Percentiles rank a stretch among this genome's conserved stretches.
phyloP scores from a whole-genome alignment of 2,329 filamentous ascomycete species.

The Aspergillus ustus region DNA sequence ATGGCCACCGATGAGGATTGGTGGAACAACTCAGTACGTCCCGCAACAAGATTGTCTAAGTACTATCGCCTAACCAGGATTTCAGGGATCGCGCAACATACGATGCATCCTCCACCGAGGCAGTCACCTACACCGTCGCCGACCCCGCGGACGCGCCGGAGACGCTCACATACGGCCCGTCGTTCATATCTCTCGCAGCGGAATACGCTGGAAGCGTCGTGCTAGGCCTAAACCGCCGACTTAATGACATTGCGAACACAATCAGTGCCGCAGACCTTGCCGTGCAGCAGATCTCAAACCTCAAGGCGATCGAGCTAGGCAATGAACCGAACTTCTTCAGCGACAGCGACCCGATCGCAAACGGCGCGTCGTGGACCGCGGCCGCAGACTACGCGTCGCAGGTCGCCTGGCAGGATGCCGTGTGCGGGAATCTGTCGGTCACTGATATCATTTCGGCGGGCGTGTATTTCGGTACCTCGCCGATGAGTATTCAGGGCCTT shows the following conservation, averaged over 20 bases:
- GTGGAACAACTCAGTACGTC: constrained; percentile 60
- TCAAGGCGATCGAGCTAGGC: constrained; percentile 60
- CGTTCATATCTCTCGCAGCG: constrained; percentile 56
- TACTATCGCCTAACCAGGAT: background rate
- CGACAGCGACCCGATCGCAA: constrained; percentile 30
- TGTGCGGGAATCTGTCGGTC: constrained; percentile 34
- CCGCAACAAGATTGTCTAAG: too few relatives aligned
- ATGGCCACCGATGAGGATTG: constrained; percentile 61
- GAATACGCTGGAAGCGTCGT: constrained; percentile 57
- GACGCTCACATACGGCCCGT: constrained; percentile 57
- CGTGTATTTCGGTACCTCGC: constrained; percentile 39
- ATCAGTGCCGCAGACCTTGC: constrained; percentile 56
- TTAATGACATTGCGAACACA: constrained; percentile 59
- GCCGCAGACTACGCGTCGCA: constrained; percentile 39
- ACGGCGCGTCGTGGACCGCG: constrained; percentile 36
- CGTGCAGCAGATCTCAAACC: constrained; percentile 51
- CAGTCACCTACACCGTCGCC: constrained; percentile 58
- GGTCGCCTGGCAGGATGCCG: constrained; percentile 38
- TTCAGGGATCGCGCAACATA: constrained; percentile 58
- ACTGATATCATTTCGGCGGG: constrained; percentile 39
- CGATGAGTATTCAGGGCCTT: constrained; percentile 45
- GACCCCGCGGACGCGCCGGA: constrained; percentile 54
- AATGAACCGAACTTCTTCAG: constrained; percentile 59
- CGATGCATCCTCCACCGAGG: constrained; percentile 49
- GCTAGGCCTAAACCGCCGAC: constrained; percentile 58